Percentiles rank a stretch among this genome's conserved stretches.
These are phyloP conservation scores for Aspergillus aculeatinus DNA, from an alignment of 2,329 filamentous ascomycete species.

Conservation along the genomic window DNA sequence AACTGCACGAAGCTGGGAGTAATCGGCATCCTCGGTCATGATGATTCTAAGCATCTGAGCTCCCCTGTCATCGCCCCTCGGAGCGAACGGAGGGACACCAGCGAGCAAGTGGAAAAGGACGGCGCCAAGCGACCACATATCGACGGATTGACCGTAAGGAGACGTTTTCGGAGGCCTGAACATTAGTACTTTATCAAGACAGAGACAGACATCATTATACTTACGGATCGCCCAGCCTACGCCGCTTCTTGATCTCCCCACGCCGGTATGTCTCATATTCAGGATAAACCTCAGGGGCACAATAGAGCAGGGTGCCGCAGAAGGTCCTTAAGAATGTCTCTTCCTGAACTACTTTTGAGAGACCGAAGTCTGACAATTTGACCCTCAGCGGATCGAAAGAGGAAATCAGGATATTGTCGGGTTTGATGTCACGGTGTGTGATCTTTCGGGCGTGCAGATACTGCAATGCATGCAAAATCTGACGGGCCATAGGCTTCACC, in stretches of 20 bases:
- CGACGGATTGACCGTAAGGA: conserved; percentile 86
- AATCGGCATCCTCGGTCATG: conserved; percentile 74
- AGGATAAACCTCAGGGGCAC: conserved; percentile 93
- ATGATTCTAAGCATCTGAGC: conserved; percentile 76
- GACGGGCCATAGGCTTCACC: conserved; percentile 67
- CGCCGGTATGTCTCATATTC: conserved; percentile 68
- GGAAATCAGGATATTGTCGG: conserved; percentile 90
- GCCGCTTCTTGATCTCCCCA: conserved; percentile 61
- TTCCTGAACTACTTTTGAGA: conserved; percentile 91
- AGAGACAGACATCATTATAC: conserved; percentile 17
- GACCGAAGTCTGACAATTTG: conserved; percentile 92
- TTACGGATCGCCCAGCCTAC: conserved; percentile 53
- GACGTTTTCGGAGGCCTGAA: conserved; percentile 49
- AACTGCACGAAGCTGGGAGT: conserved; percentile 58
- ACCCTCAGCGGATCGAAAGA: conserved; percentile 71
- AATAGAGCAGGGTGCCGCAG: conserved; percentile 92
- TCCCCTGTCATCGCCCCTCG: conserved; percentile 71
- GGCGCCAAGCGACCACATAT: conserved; percentile 94
- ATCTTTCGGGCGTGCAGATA: conserved; percentile 88
- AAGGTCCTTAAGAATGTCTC: conserved; percentile 95
- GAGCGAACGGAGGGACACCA: conserved; percentile 75
- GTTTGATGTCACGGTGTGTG: conserved; percentile 97
- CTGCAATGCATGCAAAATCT: conserved; percentile 73
- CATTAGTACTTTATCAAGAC: conserved; percentile 19
- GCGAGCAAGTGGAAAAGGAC: conserved; percentile 88